phyloP scores from a whole-genome alignment of 2,329 filamentous ascomycete species.

The Aureobasidium melanogenum region DNA sequence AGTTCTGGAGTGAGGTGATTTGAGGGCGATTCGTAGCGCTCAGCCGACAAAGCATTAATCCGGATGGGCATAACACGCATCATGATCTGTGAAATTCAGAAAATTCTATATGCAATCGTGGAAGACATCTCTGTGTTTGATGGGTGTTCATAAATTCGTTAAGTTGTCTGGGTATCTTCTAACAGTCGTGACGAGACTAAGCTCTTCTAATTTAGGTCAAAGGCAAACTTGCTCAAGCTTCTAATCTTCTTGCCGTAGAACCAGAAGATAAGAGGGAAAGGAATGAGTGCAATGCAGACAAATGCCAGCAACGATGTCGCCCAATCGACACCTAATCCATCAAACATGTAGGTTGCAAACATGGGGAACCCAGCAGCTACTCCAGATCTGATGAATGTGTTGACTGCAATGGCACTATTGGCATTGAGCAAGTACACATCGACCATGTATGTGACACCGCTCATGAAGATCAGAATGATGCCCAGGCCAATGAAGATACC shows the following conservation, averaged over 20 bases:
- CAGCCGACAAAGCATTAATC: not conserved
- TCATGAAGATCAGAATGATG: conserved; percentile 13
- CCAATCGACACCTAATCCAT: conserved; percentile 26
- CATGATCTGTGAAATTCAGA: not conserved
- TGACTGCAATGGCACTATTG: conserved; percentile 24
- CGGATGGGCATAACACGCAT: not conserved
- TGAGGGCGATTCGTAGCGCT: not conserved
- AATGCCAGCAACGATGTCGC: conserved; percentile 27
- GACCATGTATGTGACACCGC: conserved; percentile 18
- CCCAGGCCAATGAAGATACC: conserved; percentile 12
- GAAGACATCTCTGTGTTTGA: not conserved
- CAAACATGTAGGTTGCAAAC: conserved; percentile 26
- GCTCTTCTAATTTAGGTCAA: not conserved
- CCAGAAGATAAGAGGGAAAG: conserved; percentile 23
- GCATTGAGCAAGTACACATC: conserved; percentile 30
- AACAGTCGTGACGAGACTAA: no score
- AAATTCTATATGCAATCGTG: not conserved
- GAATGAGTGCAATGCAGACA: conserved; percentile 23
- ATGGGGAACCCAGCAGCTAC: conserved; percentile 30
- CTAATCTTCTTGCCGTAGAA: conserved; percentile 21
- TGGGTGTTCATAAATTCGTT: not conserved
- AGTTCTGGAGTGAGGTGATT: not conserved
- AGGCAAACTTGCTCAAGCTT: conserved; percentile 19
- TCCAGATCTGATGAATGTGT: conserved; percentile 27
- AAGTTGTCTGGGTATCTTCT: not conserved